phyloP scores from a whole-genome alignment of 768 basidiomycete genomes.

The Mycena rosella region DNA sequence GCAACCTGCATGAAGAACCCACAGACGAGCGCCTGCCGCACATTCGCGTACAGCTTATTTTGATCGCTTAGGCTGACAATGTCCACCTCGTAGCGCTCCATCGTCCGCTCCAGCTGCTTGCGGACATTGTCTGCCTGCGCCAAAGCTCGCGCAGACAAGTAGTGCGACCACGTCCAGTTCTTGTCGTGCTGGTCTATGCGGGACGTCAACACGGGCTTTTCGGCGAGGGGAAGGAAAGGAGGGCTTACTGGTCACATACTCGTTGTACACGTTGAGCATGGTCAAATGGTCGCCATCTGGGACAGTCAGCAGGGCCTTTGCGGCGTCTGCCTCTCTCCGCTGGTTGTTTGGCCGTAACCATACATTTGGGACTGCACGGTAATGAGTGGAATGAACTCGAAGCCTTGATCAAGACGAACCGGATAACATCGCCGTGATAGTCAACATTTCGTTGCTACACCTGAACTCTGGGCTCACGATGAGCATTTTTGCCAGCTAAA shows the following conservation, averaged over 20 bases:
- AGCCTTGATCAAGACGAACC: constrained; percentile 58
- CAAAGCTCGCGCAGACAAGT: constrained; percentile 85
- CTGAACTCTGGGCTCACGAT: constrained; percentile 95
- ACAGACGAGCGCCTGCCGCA: constrained; percentile 87
- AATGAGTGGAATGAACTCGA: background rate
- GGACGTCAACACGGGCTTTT: constrained; percentile 4
- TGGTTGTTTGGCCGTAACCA: constrained; percentile 93
- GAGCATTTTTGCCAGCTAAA: constrained; percentile 90
- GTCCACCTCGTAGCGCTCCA: constrained; percentile 92
- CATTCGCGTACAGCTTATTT: constrained; percentile 76
- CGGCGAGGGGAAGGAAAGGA: background rate
- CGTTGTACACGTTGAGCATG: constrained; percentile 94
- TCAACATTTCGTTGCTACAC: constrained; percentile 96
- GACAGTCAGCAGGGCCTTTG: constrained; percentile 88
- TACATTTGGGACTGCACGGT: constrained; percentile 83
- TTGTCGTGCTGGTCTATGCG: constrained; percentile 78
- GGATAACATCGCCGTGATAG: constrained; percentile 96
- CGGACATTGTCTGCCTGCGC: constrained; percentile 95
- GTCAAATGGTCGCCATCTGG: constrained; percentile 98
- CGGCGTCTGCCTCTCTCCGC: constrained; percentile 91
- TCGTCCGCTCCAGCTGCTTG: constrained; percentile 86
- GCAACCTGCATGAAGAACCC: constrained; percentile 99
- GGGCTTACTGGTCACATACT: constrained; percentile 83
- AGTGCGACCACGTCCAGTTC: constrained; percentile 94
- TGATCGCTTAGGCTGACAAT: constrained; percentile 77